Evolutionary conservation across 2,329 filamentous ascomycete species (phyloP).

Genomic region (Daldinia sp.): DNA sequence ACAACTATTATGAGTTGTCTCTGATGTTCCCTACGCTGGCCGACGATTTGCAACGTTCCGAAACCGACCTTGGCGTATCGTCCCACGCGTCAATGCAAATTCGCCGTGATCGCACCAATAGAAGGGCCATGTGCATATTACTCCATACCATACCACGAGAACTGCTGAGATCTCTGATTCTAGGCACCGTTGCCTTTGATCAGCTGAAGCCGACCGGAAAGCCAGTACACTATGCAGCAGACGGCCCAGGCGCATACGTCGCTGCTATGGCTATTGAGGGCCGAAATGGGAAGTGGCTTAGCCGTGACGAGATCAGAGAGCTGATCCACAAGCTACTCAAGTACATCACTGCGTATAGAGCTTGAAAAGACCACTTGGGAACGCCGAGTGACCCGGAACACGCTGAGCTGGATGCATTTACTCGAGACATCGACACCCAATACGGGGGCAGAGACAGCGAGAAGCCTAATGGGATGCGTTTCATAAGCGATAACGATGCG

Average conservation of each 20-base stretch:
- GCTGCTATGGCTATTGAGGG: not conserved
- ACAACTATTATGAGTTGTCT: no score
- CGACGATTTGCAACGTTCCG: no score
- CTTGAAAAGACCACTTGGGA: not conserved
- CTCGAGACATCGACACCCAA: not conserved
- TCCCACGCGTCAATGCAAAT: no score
- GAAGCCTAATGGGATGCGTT: no score
- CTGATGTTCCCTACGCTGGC: no score
- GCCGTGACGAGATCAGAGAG: not conserved
- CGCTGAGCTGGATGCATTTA: not conserved
- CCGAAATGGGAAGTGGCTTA: not conserved
- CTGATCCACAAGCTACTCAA: not conserved
- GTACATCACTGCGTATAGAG: not conserved
- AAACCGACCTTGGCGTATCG: no score
- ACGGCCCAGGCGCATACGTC: not conserved
- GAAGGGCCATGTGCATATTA: not conserved
- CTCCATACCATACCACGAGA: not conserved
- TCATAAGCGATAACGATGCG: no score
- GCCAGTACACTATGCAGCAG: not conserved
- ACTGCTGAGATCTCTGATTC: not conserved
- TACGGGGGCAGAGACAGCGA: not conserved
- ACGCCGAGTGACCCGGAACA: not conserved
- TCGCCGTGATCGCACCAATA: not conserved
- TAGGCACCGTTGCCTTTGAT: not conserved
- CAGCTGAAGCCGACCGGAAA: not conserved